Evolutionary conservation across 495 filamentous ascomycete species (phyloP), one percentile per base, ranked within the genome.

Genomic region (Tuber indicum): DNA sequence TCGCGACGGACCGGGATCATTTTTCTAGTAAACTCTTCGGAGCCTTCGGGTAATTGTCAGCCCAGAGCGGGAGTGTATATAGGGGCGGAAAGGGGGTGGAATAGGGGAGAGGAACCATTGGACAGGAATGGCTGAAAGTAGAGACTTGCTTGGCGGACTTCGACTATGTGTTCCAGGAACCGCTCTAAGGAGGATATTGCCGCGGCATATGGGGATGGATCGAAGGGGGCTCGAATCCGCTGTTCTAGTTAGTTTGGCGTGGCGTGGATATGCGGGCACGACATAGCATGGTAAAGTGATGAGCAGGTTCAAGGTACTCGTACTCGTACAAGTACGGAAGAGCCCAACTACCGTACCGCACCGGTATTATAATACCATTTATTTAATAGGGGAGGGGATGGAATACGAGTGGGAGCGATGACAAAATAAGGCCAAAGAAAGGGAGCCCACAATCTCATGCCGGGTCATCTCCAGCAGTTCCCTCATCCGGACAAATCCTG

Each of bases 161-260:
- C 85, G 70, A 90, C 86, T 47, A 90, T 85, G 74, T 89, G 88
- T 77, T 89, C 88, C 74, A 90, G 88, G 83, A 90, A 88, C 12
- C 84, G 83, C 78, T 90, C 88, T 73, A 86, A 88, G 32, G 86
- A 83, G 74, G 86, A 85, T 46, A 90, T 88, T 19, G 89, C 86
- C 17, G 84, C 87, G n/a, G 84, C 86, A 81, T 89, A 90, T 0
- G 88, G 88, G 8, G 87, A 83, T 8, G 87, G 86, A 77, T 90
- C 84, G 75, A 90, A 90, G 2, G 88, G 88, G 32, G 86, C 88
- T 70, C 88, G 86, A 62, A 89, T 85, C 17, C 88, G 86, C 84
- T 81, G 43, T 39, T 72, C 47, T 36, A 17, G 45, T 32, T 16
- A 73, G 39, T 12, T 16, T 41, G 3, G 26, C 2, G 16, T 16